Base-by-base conservation (phyloP, 805 yeast genomes). In the Barnettozyma sucrosica region DNA sequence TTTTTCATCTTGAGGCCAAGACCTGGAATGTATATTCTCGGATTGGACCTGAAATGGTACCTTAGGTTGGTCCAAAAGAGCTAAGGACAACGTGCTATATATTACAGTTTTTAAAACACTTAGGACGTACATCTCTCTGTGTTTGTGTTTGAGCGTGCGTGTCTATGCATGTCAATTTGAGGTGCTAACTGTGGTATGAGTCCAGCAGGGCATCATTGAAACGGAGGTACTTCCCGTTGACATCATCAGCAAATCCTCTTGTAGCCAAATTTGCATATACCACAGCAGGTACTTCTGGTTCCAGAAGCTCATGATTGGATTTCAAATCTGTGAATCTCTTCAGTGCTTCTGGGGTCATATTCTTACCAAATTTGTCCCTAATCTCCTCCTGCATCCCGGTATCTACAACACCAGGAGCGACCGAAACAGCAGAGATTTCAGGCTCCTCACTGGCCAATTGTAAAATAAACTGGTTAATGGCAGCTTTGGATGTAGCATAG, bases 391-490 rank as follows among this genome's bases (percentile, higher is more conserved):
- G 98, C 98, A 93, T 92, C 19, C 70, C 71, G 1, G 99, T 92
- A 61, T 88, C 88, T 2, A 93, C 97, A 1, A 89, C 95, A 4
- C 99, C 98, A 0, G 98, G 98, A 0, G 96, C 97, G 21, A 93
- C 74, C 0, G 97, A 72, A 10, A 89, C 67, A 4, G 84, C 70
- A 32, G 68, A 65, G n/a, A 89, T 66, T 0, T 68, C 72, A 1
- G 72, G 68, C 61, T 85, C 89, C 58, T 89, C 97, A 6, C 67
- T 70, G 1, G 87, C 83, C 14, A 92, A 63, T 13, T 86, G 79
- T 41, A 68, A 60, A 7, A 87, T 81, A 45, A 89, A 75, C 57
- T 83, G 89, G 64, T 92, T 89, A 44, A 92, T 62, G 0, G 97
- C 96, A 0, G 97, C 97, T 64, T 92, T 92, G 7, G 96, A 82